Conservation (phyloP, 306 rosid genomes). For the Coriaria nepalensis region DNA sequence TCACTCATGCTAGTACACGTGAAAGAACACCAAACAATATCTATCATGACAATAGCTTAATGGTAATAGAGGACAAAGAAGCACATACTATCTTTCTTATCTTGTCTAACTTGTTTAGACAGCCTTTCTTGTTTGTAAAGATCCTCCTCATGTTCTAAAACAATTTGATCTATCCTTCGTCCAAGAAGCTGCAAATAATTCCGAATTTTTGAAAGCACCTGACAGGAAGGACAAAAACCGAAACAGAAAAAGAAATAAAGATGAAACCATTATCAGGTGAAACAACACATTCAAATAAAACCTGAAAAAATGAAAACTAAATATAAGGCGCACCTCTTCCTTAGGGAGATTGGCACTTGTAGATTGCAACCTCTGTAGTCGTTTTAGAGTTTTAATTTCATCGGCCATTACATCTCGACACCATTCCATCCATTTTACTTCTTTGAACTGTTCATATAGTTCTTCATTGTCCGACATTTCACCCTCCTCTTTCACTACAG, state of each 20-base stretch:
- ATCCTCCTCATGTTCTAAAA: slow-evolving; percentile 68
- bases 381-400: slow-evolving; percentile 69
- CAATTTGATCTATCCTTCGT: slow-evolving; percentile 80
- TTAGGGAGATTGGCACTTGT: slow-evolving; percentile 92
- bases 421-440: slow-evolving; percentile 99
- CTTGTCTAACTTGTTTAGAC: too few species aligned
- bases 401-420: slow-evolving; percentile 88
- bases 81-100: slow-evolving; percentile 51
- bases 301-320: slow-evolving; percentile 3
- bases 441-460: slow-evolving; percentile 96
- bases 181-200: slow-evolving; percentile 94
- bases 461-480: slow-evolving; percentile 97
- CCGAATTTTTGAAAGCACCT: slow-evolving; percentile 90
- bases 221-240: background rate
- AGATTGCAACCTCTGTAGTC: slow-evolving; percentile 80
- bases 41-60: background rate
- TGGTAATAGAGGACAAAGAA: slow-evolving; percentile 2
- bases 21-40: background rate
- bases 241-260: background rate
- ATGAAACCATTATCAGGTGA: slow-evolving; percentile 3
- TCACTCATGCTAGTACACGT: too few species aligned
- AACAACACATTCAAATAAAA: background rate
- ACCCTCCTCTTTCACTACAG: slow-evolving; percentile 89
- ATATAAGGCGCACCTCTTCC: slow-evolving; percentile 46
- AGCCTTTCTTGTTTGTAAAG: slow-evolving; percentile 40